Evolutionary conservation across 176 grass and related monocot genomes (phyloP), one percentile per base, ranked within the genome.

Genomic region (Pontederia paniculata): DNA sequence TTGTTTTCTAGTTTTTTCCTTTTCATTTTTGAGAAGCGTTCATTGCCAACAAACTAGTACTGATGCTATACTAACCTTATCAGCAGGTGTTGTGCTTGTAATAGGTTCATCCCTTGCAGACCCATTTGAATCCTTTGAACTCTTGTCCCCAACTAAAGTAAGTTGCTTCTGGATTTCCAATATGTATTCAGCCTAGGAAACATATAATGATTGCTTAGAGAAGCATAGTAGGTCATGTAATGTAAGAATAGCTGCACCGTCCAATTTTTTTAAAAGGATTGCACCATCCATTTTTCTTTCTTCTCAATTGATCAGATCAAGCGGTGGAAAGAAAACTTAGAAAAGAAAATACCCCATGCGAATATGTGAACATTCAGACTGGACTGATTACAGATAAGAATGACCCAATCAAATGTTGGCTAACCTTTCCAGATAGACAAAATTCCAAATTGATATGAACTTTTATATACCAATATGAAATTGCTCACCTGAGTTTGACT

Each of bases 91-190:
- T 23, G 74, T 56, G 42, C 61, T 84, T 53, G 60, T 68, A 60
- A 72, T 16, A 44, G 82, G 46, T 76, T 91, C 83, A 48, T 76
- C 83, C 16, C 67, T 84, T 48, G 65, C 60, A 18, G 19, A 58
- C 43, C 57, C 77, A 3, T 78, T 65, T 66, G 76, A 81, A 12
- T 70, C 80, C 75, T 77, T 86, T 55, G 60, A 61, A 16, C 72
- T 45, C 59, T 75, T 89, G 28, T 77, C 74, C 43, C 81, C 86
- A 17, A 98, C 66, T 63, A 98, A 67, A 70, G 77, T 98, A 21
- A 98, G 75, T 58, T 83, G 70, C 58, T 71, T 98, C 69, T 98
- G 93, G 23, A 98, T 77, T 57, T 91, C 83, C 62, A 97, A 48
- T 84, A 98, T 98, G 69, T 75, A 84, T 75, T 78, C 86, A 63